Evolutionary conservation across 1,139 yeast species (phyloP), one percentile per base, ranked within the genome.

Genomic region (Starmera stellimalicola): DNA sequence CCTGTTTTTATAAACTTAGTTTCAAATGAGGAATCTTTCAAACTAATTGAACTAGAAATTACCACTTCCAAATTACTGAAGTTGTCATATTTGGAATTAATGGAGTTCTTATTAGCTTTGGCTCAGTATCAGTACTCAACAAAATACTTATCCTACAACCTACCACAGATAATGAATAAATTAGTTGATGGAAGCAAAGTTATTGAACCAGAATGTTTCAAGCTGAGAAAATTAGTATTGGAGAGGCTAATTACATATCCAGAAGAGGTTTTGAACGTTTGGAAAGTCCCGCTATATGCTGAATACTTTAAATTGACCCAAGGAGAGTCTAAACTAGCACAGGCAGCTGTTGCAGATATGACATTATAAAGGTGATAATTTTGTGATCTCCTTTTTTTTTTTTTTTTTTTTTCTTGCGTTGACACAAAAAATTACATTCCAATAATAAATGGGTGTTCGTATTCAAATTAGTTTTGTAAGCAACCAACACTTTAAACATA

Each of bases 91-190:
- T 33, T 54, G 29, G 62, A 60, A 32, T 51, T 58, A 29, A 51
- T 61, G 52, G 55, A 52, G 1, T 31, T 61, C 3, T 35, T 57
- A 2, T 44, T 49, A 17, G 43, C 42, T n/a, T 20, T 61, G 16
- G 38, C 61, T 0, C 43, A 44, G 20, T 49, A 37, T 34, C 29
- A 40, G 1, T 45, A 58, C 37, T 41, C 55, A 4, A 38, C 48
- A 0, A 28, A 29, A 1, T 57, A 43, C 33, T 37, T 60, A 10
- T 32, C 57, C 2, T 32, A 40, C 7, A 38, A 41, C 1, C 31
- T 55, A 16, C 62, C 64, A 4, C 50, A 46, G 29, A 54, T 58
- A 4, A 54, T 61, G 58, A 48, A 54, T n/a, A 48, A 48, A 32
- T 34, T 59, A 9, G 34, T 58, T 7, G 45, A 50, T 16, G 50